Percentiles rank a stretch among this genome's conserved stretches.
Evolutionary conservation across 345 rosid genomes (phyloP).

Genomic region (Eucalyptus marginata): DNA sequence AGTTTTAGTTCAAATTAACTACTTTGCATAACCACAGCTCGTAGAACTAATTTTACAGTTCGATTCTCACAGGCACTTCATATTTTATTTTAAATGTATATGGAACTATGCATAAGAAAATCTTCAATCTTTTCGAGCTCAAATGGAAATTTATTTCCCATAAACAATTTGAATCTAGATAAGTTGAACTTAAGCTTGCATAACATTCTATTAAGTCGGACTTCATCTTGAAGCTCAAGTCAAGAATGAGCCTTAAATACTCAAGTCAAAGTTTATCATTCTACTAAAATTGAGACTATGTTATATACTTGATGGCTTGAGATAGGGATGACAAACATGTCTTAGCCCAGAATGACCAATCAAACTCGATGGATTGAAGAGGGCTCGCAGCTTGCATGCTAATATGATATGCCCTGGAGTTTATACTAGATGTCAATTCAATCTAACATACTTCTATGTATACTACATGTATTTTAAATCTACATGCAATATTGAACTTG

Average conservation of each 20-base stretch:
- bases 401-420: neutral
- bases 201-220: neutral
- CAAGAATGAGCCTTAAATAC: neutral
- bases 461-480: neutral
- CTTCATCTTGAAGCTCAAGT: neutral
- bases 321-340: neutral
- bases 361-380: neutral
- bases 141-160: rapidly evolving
- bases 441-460: neutral
- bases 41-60: neutral
- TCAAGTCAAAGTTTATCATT: neutral
- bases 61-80: rapidly evolving
- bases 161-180: neutral
- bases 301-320: neutral
- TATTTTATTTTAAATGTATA: rapidly evolving
- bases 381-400: neutral
- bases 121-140: neutral
- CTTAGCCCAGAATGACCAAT: neutral
- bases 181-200: neutral
- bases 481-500: neutral
- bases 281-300: rapidly evolving
- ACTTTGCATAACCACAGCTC: neutral
- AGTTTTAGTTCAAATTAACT: neutral
- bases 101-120: neutral
- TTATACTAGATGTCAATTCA: neutral